These are phyloP conservation scores for Hemileccinum impolitum DNA, from an alignment of 768 basidiomycete genomes.

Conservation along the genomic window DNA sequence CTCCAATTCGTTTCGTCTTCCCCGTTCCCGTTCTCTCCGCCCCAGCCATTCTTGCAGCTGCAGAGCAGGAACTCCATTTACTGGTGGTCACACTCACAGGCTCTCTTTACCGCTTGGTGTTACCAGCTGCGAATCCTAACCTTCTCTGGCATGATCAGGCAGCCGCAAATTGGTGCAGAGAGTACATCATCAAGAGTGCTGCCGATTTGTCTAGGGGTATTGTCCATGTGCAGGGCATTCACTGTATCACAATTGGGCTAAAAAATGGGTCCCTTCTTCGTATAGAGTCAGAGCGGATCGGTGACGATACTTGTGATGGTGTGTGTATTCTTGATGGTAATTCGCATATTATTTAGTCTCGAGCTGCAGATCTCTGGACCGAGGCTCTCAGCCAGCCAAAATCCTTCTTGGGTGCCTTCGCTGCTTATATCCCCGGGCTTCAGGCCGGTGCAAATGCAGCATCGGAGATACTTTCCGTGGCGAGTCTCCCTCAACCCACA, in stretches of 20 bases:
- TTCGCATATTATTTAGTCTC: slow-evolving; percentile 7
- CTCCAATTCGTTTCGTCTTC: slow-evolving; percentile 75
- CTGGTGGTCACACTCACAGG: slow-evolving; percentile 63
- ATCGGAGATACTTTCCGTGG: slow-evolving; percentile 65
- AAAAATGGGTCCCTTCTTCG: slow-evolving; percentile 64
- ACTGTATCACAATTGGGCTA: slow-evolving; percentile 62
- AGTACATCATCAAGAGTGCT: slow-evolving; percentile 61
- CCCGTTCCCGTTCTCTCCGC: slow-evolving; percentile 63
- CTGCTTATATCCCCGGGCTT: slow-evolving; percentile 59
- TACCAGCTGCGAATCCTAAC: slow-evolving; percentile 53
- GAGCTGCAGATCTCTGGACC: slow-evolving; percentile 59
- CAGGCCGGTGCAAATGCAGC: slow-evolving; percentile 44
- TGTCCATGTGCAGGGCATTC: slow-evolving; percentile 64
- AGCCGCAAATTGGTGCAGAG: slow-evolving; percentile 56
- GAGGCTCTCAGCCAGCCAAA: slow-evolving; percentile 63
- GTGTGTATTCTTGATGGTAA: slow-evolving; percentile 24
- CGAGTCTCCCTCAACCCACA: slow-evolving; percentile 72
- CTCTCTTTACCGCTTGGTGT: slow-evolving; percentile 68
- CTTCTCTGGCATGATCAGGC: slow-evolving; percentile 58
- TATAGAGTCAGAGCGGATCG: slow-evolving; percentile 60
- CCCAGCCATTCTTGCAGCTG: slow-evolving; percentile 59
- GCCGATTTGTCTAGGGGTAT: slow-evolving; percentile 42
- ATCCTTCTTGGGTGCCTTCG: slow-evolving; percentile 64
- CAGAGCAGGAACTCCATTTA: slow-evolving; percentile 56
- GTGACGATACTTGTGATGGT: slow-evolving; percentile 58